These are phyloP conservation scores for Cryptococcus sp. DNA, from an alignment of 1,284 basidiomycete species.

Conservation along the genomic window DNA sequence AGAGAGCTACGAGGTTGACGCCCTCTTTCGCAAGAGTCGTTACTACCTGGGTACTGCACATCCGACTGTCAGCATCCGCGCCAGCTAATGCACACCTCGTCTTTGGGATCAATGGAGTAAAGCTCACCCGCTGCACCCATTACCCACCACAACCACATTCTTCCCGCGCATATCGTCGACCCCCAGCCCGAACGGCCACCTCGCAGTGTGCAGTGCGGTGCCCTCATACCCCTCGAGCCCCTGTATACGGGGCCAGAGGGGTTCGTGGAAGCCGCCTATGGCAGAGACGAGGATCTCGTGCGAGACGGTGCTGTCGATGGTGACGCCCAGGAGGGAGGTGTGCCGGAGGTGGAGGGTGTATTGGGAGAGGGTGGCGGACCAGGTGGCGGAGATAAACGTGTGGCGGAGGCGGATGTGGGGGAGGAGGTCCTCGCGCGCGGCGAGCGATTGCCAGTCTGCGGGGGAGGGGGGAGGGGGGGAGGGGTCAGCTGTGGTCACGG, in stretches of 20 bases:
- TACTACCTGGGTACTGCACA: conserved; percentile 22
- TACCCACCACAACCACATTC: conserved; percentile 26
- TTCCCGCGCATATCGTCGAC: conserved; percentile 16
- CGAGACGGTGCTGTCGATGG: no score
- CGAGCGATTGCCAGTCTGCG: neutral
- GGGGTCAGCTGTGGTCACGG: no score
- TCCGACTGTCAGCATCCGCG: no score
- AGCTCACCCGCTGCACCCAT: conserved; percentile 26
- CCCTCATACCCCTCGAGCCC: conserved; percentile 27
- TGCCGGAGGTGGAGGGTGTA: conserved; percentile 6
- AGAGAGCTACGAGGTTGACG: conserved; percentile 22
- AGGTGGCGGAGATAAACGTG: neutral
- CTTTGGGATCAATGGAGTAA: no score
- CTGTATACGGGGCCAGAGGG: conserved; percentile 16
- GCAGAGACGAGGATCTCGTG: conserved; percentile 23
- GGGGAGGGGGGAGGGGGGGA: no score
- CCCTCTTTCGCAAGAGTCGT: conserved; percentile 21
- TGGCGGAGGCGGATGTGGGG: neutral
- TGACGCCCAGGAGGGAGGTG: no score
- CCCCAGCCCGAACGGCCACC: neutral
- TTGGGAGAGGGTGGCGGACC: neutral
- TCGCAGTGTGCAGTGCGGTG: conserved; percentile 15
- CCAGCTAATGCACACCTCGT: no score
- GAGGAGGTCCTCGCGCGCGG: neutral
- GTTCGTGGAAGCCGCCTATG: conserved; percentile 28